Percentiles rank a stretch among this genome's conserved stretches.
These are phyloP conservation scores for Debaryomyces castellii DNA, from an alignment of 805 yeast species.

Conservation along the genomic window DNA sequence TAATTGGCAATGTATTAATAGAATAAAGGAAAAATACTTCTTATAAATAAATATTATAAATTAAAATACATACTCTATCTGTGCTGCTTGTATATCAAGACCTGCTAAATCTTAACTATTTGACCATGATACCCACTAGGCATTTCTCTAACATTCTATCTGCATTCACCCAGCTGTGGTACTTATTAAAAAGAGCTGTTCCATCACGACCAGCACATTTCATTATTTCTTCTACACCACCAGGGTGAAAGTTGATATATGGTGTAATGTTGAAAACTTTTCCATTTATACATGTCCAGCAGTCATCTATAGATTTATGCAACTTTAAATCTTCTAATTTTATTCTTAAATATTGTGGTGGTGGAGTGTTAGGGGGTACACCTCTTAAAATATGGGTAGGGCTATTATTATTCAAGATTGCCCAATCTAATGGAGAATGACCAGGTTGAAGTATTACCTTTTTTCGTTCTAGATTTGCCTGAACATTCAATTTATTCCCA, in stretches of 20 bases:
- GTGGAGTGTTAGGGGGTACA: slow-evolving; percentile 51
- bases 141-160: slow-evolving; percentile 81
- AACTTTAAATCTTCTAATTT: slow-evolving; percentile 55
- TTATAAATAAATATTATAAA: slow-evolving; percentile 3
- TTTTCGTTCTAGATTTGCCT: slow-evolving; percentile 15
- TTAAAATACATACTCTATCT: too few relatives aligned
- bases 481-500: slow-evolving; percentile 8
- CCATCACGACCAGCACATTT: slow-evolving; percentile 84
- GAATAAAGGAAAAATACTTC: neutral
- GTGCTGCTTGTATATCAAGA: too few relatives aligned
- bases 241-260: slow-evolving; percentile 87
- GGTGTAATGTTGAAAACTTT: slow-evolving; percentile 86
- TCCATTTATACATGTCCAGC: slow-evolving; percentile 82
- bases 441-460: slow-evolving; percentile 75
- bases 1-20: slow-evolving; percentile 29
- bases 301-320: slow-evolving; percentile 65
- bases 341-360: slow-evolving; percentile 48
- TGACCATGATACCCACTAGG: slow-evolving; percentile 58
- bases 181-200: slow-evolving; percentile 69
- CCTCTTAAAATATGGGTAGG: slow-evolving; percentile 54
- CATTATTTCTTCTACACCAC: slow-evolving; percentile 79
- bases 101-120: slow-evolving; percentile 1
- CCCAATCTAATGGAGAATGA: slow-evolving; percentile 89
- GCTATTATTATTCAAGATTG: slow-evolving; percentile 46
- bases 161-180: slow-evolving; percentile 73